These are phyloP conservation scores for Leishmania lainsoni DNA, from an alignment of 208 protist genomes.

Conservation along the genomic window DNA sequence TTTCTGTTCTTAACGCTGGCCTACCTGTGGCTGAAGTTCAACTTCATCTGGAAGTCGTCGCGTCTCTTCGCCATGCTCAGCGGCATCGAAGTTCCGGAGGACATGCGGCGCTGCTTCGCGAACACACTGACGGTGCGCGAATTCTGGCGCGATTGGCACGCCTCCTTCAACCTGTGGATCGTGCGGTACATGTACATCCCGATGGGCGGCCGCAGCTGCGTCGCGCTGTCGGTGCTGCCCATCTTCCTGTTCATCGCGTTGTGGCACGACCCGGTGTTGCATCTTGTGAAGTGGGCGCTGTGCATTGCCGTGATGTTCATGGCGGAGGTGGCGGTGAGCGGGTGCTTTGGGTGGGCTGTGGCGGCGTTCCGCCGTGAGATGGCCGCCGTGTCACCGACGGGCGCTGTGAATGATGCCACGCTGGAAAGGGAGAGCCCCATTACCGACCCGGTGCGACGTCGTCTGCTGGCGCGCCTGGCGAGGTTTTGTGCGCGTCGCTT, in stretches of 20 bases:
- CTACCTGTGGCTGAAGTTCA: conserved; percentile 93
- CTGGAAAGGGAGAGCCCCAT: too few relatives aligned
- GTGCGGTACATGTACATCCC: conserved; percentile 95
- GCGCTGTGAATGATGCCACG: too few relatives aligned
- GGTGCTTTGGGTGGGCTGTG: conserved; percentile 21
- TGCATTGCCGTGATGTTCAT: conserved; percentile 60
- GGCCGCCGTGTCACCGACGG: not conserved
- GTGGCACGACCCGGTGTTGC: conserved; percentile 91
- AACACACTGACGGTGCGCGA: conserved; percentile 69
- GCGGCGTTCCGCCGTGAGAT: conserved; percentile 30
- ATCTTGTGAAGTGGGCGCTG: conserved; percentile 73
- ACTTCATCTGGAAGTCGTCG: conserved; percentile 89
- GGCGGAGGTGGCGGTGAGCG: conserved; percentile 48
- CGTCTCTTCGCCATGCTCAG: conserved; percentile 77
- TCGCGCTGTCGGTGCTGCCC: conserved; percentile 71
- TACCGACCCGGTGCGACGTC: too few relatives aligned
- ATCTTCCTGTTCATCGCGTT: conserved; percentile 94
- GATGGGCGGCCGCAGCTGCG: conserved; percentile 69
- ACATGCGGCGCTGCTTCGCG: conserved; percentile 92
- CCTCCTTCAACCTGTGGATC: conserved; percentile 94
- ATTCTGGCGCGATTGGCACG: conserved; percentile 95
- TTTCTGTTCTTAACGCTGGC: conserved; percentile 61
- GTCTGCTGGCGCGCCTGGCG: too few relatives aligned
- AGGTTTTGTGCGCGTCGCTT: too few relatives aligned
- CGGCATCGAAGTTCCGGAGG: conserved; percentile 88